These are phyloP conservation scores for Zhuliangozyma parablackwelliae DNA, from an alignment of 1,139 yeast genomes.

Conservation along the genomic window DNA sequence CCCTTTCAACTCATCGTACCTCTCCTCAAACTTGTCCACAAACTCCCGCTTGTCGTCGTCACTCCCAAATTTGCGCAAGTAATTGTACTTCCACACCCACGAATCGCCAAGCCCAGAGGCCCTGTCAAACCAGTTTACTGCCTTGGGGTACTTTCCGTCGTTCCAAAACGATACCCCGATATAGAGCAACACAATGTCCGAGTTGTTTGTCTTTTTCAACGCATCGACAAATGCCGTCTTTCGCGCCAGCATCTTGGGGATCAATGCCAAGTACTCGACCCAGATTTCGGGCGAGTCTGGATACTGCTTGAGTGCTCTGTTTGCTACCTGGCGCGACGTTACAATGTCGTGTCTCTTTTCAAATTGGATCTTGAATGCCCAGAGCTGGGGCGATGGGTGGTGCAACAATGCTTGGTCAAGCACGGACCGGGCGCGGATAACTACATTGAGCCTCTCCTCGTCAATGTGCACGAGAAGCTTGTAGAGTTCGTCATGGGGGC, in stretches of 20 bases:
- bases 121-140: slow-evolving; percentile 72
- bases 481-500: slow-evolving; percentile 55
- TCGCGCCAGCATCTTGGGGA: slow-evolving; percentile 51
- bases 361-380: slow-evolving; percentile 55
- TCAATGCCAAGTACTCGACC: slow-evolving; percentile 52
- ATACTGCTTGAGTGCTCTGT: slow-evolving; percentile 56
- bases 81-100: slow-evolving; percentile 68
- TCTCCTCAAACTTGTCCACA: slow-evolving; percentile 21
- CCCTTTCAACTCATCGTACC: slow-evolving; percentile 55
- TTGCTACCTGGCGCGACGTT: slow-evolving; percentile 54
- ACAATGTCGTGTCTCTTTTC: slow-evolving; percentile 46
- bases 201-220: slow-evolving; percentile 58
- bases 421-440: slow-evolving; percentile 64
- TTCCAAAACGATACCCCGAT: slow-evolving; percentile 70
- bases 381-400: slow-evolving; percentile 49
- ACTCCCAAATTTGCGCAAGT: slow-evolving; percentile 19
- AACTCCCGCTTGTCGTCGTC: slow-evolving; percentile 16
- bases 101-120: slow-evolving; percentile 65
- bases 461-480: slow-evolving; percentile 48
- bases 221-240: slow-evolving; percentile 72
- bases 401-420: slow-evolving; percentile 63
- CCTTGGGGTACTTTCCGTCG: slow-evolving; percentile 61
- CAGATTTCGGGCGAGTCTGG: slow-evolving; percentile 62
- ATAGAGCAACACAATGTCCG: slow-evolving; percentile 52
- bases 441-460: slow-evolving; percentile 30